These are phyloP conservation scores for Metarhizium guizhouense DNA, from an alignment of 2,329 filamentous ascomycete genomes.

Conservation along the genomic window DNA sequence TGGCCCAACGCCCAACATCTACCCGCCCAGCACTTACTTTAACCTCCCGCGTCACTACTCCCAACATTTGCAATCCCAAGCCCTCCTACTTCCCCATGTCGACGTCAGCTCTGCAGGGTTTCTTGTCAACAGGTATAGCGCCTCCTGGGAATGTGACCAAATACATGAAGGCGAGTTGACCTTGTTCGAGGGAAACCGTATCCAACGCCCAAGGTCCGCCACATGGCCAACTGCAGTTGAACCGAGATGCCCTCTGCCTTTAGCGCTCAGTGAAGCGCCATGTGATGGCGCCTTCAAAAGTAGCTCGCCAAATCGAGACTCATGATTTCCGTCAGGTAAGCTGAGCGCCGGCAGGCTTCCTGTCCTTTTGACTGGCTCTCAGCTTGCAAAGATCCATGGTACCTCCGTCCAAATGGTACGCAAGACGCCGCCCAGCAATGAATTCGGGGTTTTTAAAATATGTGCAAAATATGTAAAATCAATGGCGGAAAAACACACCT, in stretches of 20 bases:
- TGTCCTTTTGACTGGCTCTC: not conserved
- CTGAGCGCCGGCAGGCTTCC: not conserved
- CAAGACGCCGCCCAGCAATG: not conserved
- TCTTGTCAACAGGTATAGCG: too few species aligned
- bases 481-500: constrained; percentile 5
- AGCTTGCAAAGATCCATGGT: not conserved
- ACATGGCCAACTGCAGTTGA: too few species aligned
- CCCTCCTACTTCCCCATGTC: not conserved
- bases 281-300: too few species aligned
- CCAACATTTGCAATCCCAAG: not conserved
- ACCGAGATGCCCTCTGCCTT: too few species aligned
- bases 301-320: too few species aligned
- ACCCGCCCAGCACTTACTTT: not conserved
- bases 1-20: not conserved
- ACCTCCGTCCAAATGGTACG: not conserved
- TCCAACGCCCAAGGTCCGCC: too few species aligned
- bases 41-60: not conserved
- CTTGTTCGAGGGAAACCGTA: too few species aligned
- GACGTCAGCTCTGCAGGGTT: not conserved
- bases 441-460: not conserved
- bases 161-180: too few species aligned
- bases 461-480: constrained; percentile 1
- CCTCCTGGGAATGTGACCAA: too few species aligned
- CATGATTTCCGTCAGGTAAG: not conserved
- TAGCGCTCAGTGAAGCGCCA: too few species aligned